Evolutionary conservation across 2,329 filamentous ascomycete species (phyloP), one percentile per base, ranked within the genome.

Genomic region (Aureobasidium zeae): DNA sequence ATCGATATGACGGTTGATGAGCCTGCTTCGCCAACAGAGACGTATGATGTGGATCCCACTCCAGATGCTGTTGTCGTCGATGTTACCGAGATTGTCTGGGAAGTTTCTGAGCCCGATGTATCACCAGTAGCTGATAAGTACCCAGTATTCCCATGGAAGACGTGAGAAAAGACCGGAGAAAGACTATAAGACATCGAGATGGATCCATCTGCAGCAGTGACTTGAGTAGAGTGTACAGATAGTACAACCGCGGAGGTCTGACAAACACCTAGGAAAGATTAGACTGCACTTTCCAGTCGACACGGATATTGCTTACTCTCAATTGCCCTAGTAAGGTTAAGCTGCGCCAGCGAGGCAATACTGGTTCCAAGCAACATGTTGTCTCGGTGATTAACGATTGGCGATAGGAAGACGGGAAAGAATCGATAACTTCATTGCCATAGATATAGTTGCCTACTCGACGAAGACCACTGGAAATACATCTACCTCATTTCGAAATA

Each of bases 391-490:
- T 20, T 9, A 16, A 1, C 4, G 6, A 25, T 42, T n/a, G 12
- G 17, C 19, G 29, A 28, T 33, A 7, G 8, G 19, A 22, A 3
- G n/a, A 19, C 29, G 35, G 24, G 9, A 25, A 17, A 17, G 22
- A 30, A 24, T 46, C n/a, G 33, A 32, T 34, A 33, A 42, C 28
- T 16, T 17, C 25, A 44, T 10, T 28, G 29, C 28, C 31, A 34
- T 31, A 39, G n/a, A 38, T 29, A 48, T 44, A 48, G 29, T 46
- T 45, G 29, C 37, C 17, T 17, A 5, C 29, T n/a, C 37, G 17
- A 42, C 28, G 29, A 25, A n/a, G 20, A 25, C 22, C 32, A 19
- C 25, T 33, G 41, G 8, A 28, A 15, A n/a, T 34, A 25, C 13
- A 47, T 43, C 16, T 35, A 13, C 4, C 20, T 13, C 26, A 39